Conservation (phyloP, 768 basidiomycete genomes). For the Nidula microcarpa region DNA sequence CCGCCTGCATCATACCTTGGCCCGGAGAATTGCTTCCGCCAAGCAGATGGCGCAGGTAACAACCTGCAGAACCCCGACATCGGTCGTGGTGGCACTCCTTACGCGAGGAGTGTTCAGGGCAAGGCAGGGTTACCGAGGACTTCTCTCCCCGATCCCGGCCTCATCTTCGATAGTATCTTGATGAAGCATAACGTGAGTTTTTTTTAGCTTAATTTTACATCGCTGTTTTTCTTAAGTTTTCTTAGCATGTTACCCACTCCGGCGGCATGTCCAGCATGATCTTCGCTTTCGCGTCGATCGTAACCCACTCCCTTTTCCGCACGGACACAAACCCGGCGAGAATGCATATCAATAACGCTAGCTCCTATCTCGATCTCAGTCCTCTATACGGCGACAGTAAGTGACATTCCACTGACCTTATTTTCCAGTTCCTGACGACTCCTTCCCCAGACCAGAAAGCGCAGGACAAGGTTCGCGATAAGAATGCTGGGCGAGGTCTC, state of each 20-base stretch:
- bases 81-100: constrained; percentile 49
- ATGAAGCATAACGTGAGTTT: constrained; percentile 31
- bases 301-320: constrained; percentile 59
- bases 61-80: constrained; percentile 39
- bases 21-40: constrained; percentile 29
- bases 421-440: neutral
- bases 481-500: constrained; percentile 43
- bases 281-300: constrained; percentile 64
- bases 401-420: constrained; percentile 4
- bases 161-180: constrained; percentile 63
- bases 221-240: constrained; percentile 10
- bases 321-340: constrained; percentile 38
- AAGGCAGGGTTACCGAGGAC: constrained; percentile 33
- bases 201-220: constrained; percentile 18
- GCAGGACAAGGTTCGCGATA: constrained; percentile 43
- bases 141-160: constrained; percentile 50
- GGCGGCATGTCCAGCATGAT: constrained; percentile 59
- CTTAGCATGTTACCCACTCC: constrained; percentile 37
- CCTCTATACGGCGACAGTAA: constrained; percentile 51
- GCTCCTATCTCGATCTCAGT: constrained; percentile 55
- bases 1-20: constrained; percentile 34
- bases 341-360: constrained; percentile 40
- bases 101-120: constrained; percentile 49
- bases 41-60: constrained; percentile 50
- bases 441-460: constrained; percentile 24